Base-by-base conservation (phyloP, 139 green algal species). In the Limnomonas spitsbergensis region DNA sequence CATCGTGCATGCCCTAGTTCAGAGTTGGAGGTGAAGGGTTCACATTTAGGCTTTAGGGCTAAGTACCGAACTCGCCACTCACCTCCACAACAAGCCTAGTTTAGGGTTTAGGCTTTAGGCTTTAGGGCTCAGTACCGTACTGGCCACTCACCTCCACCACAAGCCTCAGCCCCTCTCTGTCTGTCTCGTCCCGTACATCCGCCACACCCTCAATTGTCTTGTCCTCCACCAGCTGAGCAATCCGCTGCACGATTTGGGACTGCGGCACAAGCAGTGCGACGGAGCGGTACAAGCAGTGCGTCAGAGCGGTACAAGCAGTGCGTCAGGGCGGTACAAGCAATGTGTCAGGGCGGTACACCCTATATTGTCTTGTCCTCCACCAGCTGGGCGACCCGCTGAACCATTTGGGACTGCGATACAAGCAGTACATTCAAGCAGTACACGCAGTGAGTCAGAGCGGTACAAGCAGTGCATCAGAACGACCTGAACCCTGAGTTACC, bases 141-240 rank as follows among this genome's bases (percentile, higher is more conserved):
- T n/a, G 24, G n/a, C n/a, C n/a, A n/a, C n/a, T 73, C 39, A 89
- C 75, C 84, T 98, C 95, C 29, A 99, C 88, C 35, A 99, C 95
- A 61, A 99, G 82, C 0, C 95, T 86, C 80, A 97, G 89, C 53
- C 95, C 95, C 27, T 47, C 3, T 0, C 96, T 87, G 82, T 99
- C 96, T 42, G 87, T 95, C 87, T 99, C 96, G 80, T 99, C 96
- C 4, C 95, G 83, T 24, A 99, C 86, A 73, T 98, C 95, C 29
- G 86, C 84, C 39, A 97, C 88, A 69, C 94, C 93, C 38, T 88
- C 88, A 1, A 96, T 39, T 3, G 7, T 69, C 80, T 89, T 88
- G 20, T 77, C 78, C 38, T 99, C 93, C 4, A 96, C 95, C 54
- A 99, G 83, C 38, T 90, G 69, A 1, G 95, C 96, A 27, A 99